Base-by-base conservation (phyloP, 305 asterid genomes). In the Solanum chacoense region DNA sequence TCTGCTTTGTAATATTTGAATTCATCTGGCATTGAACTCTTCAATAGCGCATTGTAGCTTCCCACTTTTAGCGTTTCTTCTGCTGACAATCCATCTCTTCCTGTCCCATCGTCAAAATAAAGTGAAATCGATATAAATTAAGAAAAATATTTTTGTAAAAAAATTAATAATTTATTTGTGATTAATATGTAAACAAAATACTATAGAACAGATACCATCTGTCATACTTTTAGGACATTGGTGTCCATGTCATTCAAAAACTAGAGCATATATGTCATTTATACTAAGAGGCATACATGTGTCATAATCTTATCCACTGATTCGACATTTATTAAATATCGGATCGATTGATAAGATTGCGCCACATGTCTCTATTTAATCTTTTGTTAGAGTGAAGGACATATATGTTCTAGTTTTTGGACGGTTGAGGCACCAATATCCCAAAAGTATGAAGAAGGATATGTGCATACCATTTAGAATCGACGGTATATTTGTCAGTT, bases 1-100 rank as follows among this genome's bases (percentile, higher is more conserved):
- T 96, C 98, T 6, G 95, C 94, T 83, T 95, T 94, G 92, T 96
- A 96, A 14, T 92, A 93, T 87, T 96, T 94, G 89, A 93, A 89
- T 63, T 94, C 94, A 28, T 95, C 93, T 2, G 98, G 99, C 91
- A 96, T 36, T 8, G 98, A 95, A 88, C 96, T 96, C 93, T 96
- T 94, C 85, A 95, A 37, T 91, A 94, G 37, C 2, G 96, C 98
- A 81, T 93, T 94, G 88, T 96, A 95, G 90, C 98, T 95, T 76
- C 98, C 99, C 11, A 95, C 0, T 83, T 89, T 90, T 14, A 96
- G 90, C 63, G 98, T 93, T 83, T 96, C 97, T 91, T 96, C 96
- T 0, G 91, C 98, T 0, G 96, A 91, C 35, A 96, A 63, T 50
- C 97, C 98, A 71, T 94, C 94, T 77, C 92, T 92, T 79, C 98